phyloP scores from a whole-genome alignment of 2,329 filamentous ascomycete genomes.

The Aspergillus sp. region DNA sequence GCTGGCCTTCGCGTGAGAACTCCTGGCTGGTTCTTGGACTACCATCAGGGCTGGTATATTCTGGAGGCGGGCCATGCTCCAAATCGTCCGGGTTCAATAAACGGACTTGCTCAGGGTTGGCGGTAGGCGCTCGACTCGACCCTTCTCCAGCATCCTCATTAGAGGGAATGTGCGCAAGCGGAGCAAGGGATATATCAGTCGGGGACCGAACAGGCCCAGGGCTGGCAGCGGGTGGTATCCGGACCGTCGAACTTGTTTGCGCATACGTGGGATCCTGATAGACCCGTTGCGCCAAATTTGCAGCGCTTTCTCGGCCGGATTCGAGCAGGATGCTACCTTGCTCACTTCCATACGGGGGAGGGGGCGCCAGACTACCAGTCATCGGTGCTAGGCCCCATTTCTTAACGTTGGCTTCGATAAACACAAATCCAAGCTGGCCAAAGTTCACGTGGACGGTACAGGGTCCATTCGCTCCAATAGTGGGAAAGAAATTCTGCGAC shows the following conservation, averaged over 20 bases:
- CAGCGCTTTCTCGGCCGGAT: slow-evolving; percentile 64
- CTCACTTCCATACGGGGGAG: slow-evolving; percentile 94
- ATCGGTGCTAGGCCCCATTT: slow-evolving; percentile 98
- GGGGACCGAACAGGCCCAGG: slow-evolving; percentile 87
- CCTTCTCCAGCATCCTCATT: slow-evolving; percentile 72
- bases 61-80: slow-evolving; percentile 37
- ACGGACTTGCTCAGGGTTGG: slow-evolving; percentile 23
- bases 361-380: slow-evolving; percentile 90
- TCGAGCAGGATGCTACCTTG: slow-evolving; percentile 95
- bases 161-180: slow-evolving; percentile 70
- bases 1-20: slow-evolving; percentile 54
- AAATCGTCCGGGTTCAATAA: slow-evolving; percentile 30
- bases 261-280: slow-evolving; percentile 63
- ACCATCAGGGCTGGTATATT: slow-evolving; percentile 57
- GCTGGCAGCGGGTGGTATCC: slow-evolving; percentile 71
- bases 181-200: slow-evolving; percentile 92
- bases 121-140: slow-evolving; percentile 51
- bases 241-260: slow-evolving; percentile 75
- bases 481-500: slow-evolving; percentile 94
- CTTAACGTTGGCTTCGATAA: slow-evolving; percentile 99
- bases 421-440: slow-evolving; percentile 95
- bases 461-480: slow-evolving; percentile 92
- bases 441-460: slow-evolving; percentile 95
- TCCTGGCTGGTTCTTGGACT: slow-evolving; percentile 57
- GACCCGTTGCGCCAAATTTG: slow-evolving; percentile 39